Conservation (phyloP, 192 early-diverging fungal genomes). For the Nowakowskiella sp. region DNA sequence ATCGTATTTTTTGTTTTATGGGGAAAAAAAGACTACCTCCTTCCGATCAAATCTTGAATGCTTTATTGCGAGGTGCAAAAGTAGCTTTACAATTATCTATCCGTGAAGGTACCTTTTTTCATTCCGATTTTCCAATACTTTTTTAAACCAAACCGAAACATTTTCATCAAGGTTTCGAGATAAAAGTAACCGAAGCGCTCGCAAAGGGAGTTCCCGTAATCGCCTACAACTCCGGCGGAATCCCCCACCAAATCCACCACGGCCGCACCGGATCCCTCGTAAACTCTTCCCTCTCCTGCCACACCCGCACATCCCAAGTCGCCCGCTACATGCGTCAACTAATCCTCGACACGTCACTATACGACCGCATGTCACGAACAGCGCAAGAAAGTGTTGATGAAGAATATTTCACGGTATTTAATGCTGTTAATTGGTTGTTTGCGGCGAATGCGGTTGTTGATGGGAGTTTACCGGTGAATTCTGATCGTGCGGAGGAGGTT, state of each 20-base stretch:
- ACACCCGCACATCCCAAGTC: constrained; percentile 24
- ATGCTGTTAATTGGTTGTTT: constrained; percentile 70
- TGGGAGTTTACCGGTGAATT: too few relatives aligned
- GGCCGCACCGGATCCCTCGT: constrained; percentile 62
- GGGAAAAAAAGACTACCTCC: constrained; percentile 64
- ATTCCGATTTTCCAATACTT: too few relatives aligned
- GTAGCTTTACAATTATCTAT: constrained; percentile 70
- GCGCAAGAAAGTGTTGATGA: constrained; percentile 46
- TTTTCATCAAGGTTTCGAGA: constrained; percentile 82
- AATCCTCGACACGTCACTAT: constrained; percentile 45
- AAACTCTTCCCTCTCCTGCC: constrained; percentile 50
- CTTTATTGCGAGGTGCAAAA: constrained; percentile 60
- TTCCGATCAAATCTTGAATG: constrained; percentile 71
- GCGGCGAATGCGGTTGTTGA: too few relatives aligned
- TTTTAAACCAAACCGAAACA: too few relatives aligned
- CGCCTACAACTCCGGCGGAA: constrained; percentile 62
- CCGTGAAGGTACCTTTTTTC: too few relatives aligned
- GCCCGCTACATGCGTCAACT: constrained; percentile 53
- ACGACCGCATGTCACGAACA: constrained; percentile 25
- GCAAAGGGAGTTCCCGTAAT: constrained; percentile 60
- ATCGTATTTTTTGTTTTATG: background rate
- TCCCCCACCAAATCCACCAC: constrained; percentile 70
- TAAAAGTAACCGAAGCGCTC: constrained; percentile 74
- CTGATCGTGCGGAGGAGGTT: too few relatives aligned
- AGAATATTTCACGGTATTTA: constrained; percentile 60